These are phyloP conservation scores for Strobilomyces dryophilus DNA, from an alignment of 768 basidiomycete species.

Conservation along the genomic window DNA sequence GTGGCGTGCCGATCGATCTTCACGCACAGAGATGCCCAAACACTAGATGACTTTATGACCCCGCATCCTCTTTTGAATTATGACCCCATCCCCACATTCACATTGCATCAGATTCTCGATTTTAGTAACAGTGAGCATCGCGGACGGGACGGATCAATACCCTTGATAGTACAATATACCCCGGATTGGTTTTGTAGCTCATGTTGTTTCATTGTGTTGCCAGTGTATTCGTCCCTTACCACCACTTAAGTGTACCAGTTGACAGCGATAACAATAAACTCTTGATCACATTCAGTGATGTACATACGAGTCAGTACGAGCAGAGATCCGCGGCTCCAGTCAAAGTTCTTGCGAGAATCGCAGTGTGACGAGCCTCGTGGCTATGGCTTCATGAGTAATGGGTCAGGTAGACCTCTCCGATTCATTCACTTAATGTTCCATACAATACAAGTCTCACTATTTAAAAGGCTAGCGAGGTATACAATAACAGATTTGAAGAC, in stretches of 20 bases:
- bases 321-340: background rate
- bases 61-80: conserved; percentile 1
- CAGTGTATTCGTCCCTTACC: background rate
- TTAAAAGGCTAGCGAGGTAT: background rate
- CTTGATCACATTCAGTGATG: background rate
- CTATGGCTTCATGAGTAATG: background rate
- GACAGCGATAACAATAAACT: conserved; percentile 2
- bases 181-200: conserved; percentile 11
- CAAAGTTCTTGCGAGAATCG: background rate
- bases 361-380: background rate
- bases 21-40: conserved; percentile 1
- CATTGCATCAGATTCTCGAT: conserved; percentile 4
- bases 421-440: background rate
- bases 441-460: background rate
- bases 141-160: conserved; percentile 17
- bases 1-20: conserved; percentile 23
- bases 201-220: background rate
- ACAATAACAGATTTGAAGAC: background rate
- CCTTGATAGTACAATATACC: conserved; percentile 17
- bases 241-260: conserved; percentile 4
- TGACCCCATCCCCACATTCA: conserved; percentile 6
- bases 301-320: background rate
- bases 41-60: conserved; percentile 2
- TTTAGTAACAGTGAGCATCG: background rate
- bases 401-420: background rate